A percentile compares a stretch with the other conserved stretches of the same genome.
phyloP scores from a whole-genome alignment of 176 grass and related monocot genomes.

The Tuctoria greenei region DNA sequence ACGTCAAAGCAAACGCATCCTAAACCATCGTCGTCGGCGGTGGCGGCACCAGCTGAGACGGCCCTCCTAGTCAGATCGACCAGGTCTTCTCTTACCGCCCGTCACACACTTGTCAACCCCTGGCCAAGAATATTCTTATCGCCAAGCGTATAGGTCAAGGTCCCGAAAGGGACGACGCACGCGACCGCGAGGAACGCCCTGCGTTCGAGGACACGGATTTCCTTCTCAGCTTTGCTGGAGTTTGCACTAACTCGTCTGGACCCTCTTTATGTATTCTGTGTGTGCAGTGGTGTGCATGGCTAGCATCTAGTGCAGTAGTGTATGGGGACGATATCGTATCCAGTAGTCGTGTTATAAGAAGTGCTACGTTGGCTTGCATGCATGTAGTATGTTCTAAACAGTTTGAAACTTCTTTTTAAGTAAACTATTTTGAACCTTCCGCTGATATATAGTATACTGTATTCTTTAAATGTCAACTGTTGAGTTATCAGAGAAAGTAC shows the following conservation, averaged over 20 bases:
- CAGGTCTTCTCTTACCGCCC: not conserved
- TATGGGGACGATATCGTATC: no score
- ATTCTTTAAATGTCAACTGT: no score
- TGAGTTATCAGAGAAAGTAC: no score
- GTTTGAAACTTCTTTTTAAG: no score
- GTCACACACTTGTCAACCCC: conserved; percentile 20
- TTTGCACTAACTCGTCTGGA: not conserved
- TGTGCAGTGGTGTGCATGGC: not conserved
- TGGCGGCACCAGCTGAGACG: not conserved
- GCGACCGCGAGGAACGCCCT: not conserved
- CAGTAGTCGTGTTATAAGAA: no score
- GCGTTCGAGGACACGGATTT: not conserved
- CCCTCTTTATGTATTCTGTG: not conserved
- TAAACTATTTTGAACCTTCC: no score
- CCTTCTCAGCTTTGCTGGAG: not conserved
- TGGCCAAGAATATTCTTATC: conserved; percentile 14
- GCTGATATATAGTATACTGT: no score
- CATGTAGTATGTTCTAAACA: no score
- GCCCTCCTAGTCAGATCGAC: not conserved
- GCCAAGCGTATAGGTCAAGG: conserved; percentile 2
- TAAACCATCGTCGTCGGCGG: not conserved
- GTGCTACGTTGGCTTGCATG: no score
- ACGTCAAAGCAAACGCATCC: no score
- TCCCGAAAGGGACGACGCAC: conserved; percentile 8
- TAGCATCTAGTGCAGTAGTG: no score